Evolutionary conservation across 345 rosid species (phyloP).

Genomic region (Gossypium australe): DNA sequence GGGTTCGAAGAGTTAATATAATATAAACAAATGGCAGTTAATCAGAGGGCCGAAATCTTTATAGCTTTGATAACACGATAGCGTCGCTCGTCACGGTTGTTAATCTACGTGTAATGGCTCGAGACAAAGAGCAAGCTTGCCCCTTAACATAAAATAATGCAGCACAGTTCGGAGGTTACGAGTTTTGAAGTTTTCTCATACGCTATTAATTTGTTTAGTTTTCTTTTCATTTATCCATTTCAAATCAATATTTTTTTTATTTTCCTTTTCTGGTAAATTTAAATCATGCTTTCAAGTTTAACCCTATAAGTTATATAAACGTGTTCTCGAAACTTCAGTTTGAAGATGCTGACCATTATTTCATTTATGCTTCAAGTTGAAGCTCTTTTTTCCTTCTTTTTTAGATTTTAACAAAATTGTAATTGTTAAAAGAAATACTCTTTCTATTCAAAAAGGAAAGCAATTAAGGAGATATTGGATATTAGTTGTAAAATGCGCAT

Average conservation of each 20-base stretch:
- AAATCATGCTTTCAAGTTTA: not conserved
- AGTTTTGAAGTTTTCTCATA: slow-evolving; percentile 24
- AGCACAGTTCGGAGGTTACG: not conserved
- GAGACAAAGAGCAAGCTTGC: slow-evolving; percentile 12
- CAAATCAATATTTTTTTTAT: not conserved
- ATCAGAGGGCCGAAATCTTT: slow-evolving; percentile 12
- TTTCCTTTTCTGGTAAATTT: slow-evolving; percentile 4
- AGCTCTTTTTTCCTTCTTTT: not conserved
- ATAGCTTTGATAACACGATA: slow-evolving; percentile 43
- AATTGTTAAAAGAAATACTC: not conserved
- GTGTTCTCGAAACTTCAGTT: not conserved
- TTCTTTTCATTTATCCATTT: not conserved
- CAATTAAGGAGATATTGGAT: too few species aligned
- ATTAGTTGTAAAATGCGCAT: too few species aligned
- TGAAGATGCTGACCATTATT: not conserved
- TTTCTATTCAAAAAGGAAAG: not conserved
- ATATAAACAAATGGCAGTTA: slow-evolving; percentile 6
- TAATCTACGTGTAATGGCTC: slow-evolving; percentile 33
- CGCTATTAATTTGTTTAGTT: slow-evolving; percentile 13
- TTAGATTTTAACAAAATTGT: not conserved
- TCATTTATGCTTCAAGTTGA: not conserved
- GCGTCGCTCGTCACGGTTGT: slow-evolving; percentile 36
- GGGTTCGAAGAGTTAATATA: not conserved
- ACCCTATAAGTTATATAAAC: not conserved
- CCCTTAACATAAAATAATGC: not conserved